Percentiles rank a stretch among this genome's conserved stretches.
Conservation (phyloP, 257 asterid genomes). For the Eustoma russellianum region DNA sequence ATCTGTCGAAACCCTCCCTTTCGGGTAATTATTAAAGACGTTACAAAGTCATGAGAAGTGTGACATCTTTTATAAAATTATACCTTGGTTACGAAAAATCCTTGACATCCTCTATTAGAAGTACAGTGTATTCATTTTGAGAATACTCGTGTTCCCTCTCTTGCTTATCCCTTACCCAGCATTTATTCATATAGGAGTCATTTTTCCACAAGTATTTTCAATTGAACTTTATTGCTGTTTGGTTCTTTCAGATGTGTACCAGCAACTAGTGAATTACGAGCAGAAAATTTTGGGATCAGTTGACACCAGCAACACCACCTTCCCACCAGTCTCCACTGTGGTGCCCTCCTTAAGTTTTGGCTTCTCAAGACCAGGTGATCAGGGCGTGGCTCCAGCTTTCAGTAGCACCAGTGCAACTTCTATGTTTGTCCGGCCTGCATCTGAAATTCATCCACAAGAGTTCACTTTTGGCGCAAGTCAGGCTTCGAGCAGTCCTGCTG, state of each 20-base stretch:
- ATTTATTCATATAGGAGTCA: no score
- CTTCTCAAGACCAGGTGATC: conserved; percentile 54
- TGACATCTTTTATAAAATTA: no score
- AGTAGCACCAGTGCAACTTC: conserved; percentile 37
- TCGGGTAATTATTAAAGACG: no score
- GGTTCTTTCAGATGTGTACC: conserved; percentile 41
- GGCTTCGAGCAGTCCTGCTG: conserved; percentile 17
- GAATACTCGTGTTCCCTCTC: no score
- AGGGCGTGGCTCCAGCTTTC: conserved; percentile 47
- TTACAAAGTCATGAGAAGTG: no score
- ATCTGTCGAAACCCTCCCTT: no score
- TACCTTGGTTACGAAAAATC: no score
- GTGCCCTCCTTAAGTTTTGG: conserved; percentile 64
- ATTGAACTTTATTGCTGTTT: no score
- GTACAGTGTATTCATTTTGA: no score
- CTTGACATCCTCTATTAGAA: no score
- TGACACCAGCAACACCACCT: conserved; percentile 14
- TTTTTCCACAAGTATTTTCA: no score
- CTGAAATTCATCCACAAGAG: conserved; percentile 39
- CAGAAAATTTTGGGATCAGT: conserved; percentile 38
- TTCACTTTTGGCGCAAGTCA: conserved; percentile 76
- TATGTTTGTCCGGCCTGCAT: conserved; percentile 30
- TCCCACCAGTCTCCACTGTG: conserved; percentile 24
- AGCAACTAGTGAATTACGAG: conserved; percentile 75
- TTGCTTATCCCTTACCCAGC: no score